A percentile compares a stretch with the other conserved stretches of the same genome.
These are phyloP conservation scores for Sodiomyces alkalinus DNA, from an alignment of 2,329 filamentous ascomycete genomes.

Conservation along the genomic window DNA sequence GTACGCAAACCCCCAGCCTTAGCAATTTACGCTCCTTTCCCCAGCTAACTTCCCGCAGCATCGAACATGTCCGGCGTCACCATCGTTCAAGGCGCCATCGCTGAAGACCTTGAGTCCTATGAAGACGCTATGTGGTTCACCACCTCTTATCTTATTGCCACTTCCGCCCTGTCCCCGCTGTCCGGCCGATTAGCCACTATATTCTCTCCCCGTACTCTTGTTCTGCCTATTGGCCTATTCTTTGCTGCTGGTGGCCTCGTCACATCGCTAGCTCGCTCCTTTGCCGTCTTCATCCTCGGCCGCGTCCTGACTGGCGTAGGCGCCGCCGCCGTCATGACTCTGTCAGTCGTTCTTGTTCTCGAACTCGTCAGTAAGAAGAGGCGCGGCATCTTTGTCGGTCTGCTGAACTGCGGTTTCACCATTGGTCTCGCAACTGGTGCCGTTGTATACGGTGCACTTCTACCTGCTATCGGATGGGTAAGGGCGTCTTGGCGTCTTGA, in stretches of 20 bases:
- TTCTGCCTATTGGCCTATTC: constrained; percentile 42
- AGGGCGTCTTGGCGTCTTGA: too few species aligned
- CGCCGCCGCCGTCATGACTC: constrained; percentile 55
- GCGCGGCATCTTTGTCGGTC: constrained; percentile 58
- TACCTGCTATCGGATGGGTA: constrained; percentile 56
- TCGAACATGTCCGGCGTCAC: constrained; percentile 69
- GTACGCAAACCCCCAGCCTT: constrained; percentile 16
- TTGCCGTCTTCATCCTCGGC: constrained; percentile 52
- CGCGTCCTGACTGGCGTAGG: constrained; percentile 54
- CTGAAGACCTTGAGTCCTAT: constrained; percentile 59
- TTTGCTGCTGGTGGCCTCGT: constrained; percentile 48
- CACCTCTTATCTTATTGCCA: constrained; percentile 51
- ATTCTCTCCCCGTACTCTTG: constrained; percentile 52
- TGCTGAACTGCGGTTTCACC: constrained; percentile 60
- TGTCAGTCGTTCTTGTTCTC: constrained; percentile 62
- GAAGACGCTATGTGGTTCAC: constrained; percentile 68
- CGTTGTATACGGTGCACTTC: constrained; percentile 50
- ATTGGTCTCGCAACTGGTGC: constrained; percentile 57
- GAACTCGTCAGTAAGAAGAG: constrained; percentile 52
- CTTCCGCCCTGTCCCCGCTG: constrained; percentile 51
- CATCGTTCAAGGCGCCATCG: constrained; percentile 65
- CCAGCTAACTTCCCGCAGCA: constrained; percentile 17
- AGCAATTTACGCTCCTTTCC: background rate
- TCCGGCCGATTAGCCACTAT: constrained; percentile 58
- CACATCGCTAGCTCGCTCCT: constrained; percentile 43